Percentiles rank a stretch among this genome's conserved stretches.
Evolutionary conservation across 2,329 filamentous ascomycete genomes (phyloP).

Genomic region (Geosmithia morbida): DNA sequence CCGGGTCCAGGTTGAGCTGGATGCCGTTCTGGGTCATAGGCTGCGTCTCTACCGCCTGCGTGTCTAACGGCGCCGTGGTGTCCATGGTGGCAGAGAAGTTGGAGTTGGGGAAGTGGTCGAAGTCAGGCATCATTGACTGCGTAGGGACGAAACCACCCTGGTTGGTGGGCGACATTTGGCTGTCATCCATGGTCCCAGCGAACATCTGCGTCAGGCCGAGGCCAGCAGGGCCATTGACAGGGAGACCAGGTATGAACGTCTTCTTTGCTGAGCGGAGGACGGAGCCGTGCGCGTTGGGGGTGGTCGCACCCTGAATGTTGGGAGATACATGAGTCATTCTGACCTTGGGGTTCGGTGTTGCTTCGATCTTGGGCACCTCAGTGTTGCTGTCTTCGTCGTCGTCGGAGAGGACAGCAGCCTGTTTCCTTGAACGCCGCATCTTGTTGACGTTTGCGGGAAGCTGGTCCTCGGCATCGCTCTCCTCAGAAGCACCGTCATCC

Average conservation of each 20-base stretch:
- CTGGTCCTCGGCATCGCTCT: constrained; percentile 11
- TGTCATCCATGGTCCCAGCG: constrained; percentile 70
- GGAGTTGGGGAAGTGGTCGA: constrained; percentile 40
- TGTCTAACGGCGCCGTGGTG: constrained; percentile 35
- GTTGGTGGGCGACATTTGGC: constrained; percentile 21
- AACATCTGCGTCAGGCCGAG: constrained; percentile 83
- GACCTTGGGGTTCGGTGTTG: constrained; percentile 34
- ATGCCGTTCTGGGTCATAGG: constrained; percentile 27
- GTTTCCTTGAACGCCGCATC: constrained; percentile 32
- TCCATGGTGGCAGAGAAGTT: constrained; percentile 48
- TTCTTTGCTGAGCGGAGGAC: constrained; percentile 56
- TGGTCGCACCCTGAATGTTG: constrained; percentile 23
- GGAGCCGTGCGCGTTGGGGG: constrained; percentile 44
- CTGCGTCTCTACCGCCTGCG: constrained; percentile 14
- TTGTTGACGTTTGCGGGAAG: constrained; percentile 14
- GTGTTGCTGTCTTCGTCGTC: constrained; percentile 52
- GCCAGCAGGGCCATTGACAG: constrained; percentile 43
- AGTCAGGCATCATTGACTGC: constrained; percentile 39
- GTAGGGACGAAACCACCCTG: constrained; percentile 15
- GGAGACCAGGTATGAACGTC: constrained; percentile 54
- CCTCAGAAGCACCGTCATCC: constrained; percentile 4
- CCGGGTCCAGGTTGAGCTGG: constrained; percentile 37
- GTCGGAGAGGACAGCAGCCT: constrained; percentile 42
- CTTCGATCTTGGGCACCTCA: constrained; percentile 20
- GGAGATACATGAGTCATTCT: constrained; percentile 24